Conservation (phyloP, 202 grass and related monocot genomes). For the Digitaria exilis region DNA sequence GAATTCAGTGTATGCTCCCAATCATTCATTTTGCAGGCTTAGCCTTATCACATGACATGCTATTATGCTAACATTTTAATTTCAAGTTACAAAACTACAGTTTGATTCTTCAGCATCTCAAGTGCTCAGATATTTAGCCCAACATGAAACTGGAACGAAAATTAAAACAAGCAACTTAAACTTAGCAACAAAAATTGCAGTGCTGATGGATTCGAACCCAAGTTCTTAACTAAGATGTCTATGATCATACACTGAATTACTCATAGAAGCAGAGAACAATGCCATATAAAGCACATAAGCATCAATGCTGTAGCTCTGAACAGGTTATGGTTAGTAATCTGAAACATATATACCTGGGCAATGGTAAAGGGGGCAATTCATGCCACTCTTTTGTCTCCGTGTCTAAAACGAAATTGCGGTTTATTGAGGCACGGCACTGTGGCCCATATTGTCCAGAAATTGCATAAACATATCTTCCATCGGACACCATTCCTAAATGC, state of each 20-base stretch:
- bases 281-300: neutral
- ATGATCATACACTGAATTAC: neutral
- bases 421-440: slow-evolving; percentile 64
- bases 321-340: neutral
- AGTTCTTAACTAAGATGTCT: neutral
- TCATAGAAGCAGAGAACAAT: neutral
- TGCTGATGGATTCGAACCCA: neutral
- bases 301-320: neutral
- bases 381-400: slow-evolving; percentile 70
- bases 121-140: too few relatives aligned
- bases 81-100: neutral
- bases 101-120: neutral
- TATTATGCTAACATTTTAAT: neutral
- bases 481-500: slow-evolving; percentile 76
- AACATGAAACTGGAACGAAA: neutral
- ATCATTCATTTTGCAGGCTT: neutral
- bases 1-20: neutral
- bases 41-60: neutral
- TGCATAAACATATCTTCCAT: slow-evolving; percentile 89
- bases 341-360: slow-evolving; percentile 61
- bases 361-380: slow-evolving; percentile 66
- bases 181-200: neutral
- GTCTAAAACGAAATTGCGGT: slow-evolving; percentile 78
- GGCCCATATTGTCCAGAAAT: slow-evolving; percentile 84
- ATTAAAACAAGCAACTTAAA: neutral